Evolutionary conservation across 2,329 filamentous ascomycete genomes (phyloP).

Genomic region (Cryphonectria japonica): DNA sequence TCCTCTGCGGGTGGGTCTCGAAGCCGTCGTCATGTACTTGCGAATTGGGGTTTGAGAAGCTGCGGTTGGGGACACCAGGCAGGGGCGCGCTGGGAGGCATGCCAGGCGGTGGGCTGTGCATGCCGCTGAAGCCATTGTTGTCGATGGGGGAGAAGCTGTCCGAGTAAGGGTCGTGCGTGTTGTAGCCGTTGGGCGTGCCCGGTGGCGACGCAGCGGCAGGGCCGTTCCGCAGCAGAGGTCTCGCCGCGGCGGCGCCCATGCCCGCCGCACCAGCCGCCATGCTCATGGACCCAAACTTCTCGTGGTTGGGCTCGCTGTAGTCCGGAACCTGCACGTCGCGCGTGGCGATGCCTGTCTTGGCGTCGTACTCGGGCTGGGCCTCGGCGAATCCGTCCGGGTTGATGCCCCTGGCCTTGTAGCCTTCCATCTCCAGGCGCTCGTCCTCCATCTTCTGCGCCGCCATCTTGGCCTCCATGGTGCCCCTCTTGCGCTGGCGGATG

Average conservation of each 20-base stretch:
- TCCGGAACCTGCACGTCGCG: constrained; percentile 14
- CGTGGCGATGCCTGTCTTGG: constrained; percentile 33
- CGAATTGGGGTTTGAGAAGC: background rate
- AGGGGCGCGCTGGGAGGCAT: constrained; percentile 11
- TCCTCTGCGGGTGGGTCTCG: constrained; percentile 7
- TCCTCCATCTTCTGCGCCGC: constrained; percentile 49
- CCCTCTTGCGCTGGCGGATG: constrained; percentile 57
- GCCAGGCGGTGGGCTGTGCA: constrained; percentile 7
- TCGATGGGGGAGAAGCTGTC: constrained; percentile 29
- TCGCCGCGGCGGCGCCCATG: constrained; percentile 15
- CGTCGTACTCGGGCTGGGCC: constrained; percentile 43
- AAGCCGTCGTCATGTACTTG: background rate
- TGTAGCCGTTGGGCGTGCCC: constrained; percentile 26
- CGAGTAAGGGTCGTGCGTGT: constrained; percentile 22
- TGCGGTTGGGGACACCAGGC: constrained; percentile 11
- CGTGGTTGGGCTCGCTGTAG: constrained; percentile 16
- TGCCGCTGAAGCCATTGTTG: constrained; percentile 10
- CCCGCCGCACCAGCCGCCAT: background rate
- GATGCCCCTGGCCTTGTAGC: constrained; percentile 51
- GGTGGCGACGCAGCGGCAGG: constrained; percentile 18
- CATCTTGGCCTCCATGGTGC: constrained; percentile 53
- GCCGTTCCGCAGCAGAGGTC: constrained; percentile 20
- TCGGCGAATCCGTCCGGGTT: constrained; percentile 51
- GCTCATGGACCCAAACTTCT: constrained; percentile 20
- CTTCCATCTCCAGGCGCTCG: constrained; percentile 56